Evolutionary conservation across 2,329 filamentous ascomycete genomes (phyloP), one percentile per base, ranked within the genome.

Genomic region (Colletotrichum caudatum): DNA sequence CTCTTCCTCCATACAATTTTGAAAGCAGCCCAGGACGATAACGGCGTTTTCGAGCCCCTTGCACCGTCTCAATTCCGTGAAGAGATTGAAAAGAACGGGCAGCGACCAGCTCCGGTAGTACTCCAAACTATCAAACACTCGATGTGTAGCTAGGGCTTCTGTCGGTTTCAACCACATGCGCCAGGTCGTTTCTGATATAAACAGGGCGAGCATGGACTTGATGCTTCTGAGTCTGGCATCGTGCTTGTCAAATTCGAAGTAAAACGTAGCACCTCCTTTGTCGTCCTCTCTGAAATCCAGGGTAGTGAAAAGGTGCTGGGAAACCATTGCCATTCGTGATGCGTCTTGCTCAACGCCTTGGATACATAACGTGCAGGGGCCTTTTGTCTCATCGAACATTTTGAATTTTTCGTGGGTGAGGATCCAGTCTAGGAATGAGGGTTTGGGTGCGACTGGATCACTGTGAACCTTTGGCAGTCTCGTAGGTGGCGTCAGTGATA

Each of bases 161-260:
- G 16, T 29, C 3, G 51, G 51, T n/a, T 35, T 60, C 8, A 16
- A 12, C 35, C 57, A 46, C 57, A 26, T 18, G 57, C 14, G 57
- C 57, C 35, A 60, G 35, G 29, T 60, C 26, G n/a, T 20, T 26
- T 46, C n/a, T 8, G 41, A 60, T 20, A 60, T 16, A 14, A 60
- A 60, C 3, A 3, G 18, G 2, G n/a, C 35, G 14, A 60, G 57
- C 57, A 60, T 60, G n/a, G 57, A 9, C 7, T 60, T 60, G 57
- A 60, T 44, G 35, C 23, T 16, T 8, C 39, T 44, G 35, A 9
- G 39, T 33, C 57, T 60, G 18, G 26, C 16, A 20, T 60, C 57
- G 35, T 14, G 20, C 57, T 33, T 39, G 57, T 60, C 57, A 35
- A 60, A 60, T 12, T 60, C 20, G 20, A 60, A 60, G 57, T 60